Evolutionary conservation across 2,329 filamentous ascomycete species (phyloP).

Genomic region (Exophiala sp.): DNA sequence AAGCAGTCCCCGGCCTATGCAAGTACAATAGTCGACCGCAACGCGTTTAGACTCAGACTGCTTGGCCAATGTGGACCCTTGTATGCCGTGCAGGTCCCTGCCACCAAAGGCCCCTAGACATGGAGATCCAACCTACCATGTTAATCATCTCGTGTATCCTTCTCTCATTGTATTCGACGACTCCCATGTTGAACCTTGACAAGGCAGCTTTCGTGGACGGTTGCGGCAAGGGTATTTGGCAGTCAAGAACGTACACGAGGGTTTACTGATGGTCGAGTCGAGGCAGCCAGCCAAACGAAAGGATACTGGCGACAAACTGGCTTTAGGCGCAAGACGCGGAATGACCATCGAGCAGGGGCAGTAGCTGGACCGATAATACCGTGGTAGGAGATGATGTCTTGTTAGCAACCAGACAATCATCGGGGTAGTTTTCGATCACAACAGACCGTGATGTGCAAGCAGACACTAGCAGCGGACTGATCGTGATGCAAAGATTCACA

Average conservation of each 20-base stretch:
- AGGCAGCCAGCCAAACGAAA: no score
- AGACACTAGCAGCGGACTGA: not conserved
- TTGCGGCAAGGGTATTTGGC: no score
- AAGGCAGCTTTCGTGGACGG: no score
- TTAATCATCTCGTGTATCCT: conserved; percentile 50
- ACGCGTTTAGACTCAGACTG: not conserved
- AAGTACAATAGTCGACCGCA: not conserved
- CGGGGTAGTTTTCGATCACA: conserved; percentile 13
- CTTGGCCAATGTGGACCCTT: conserved; percentile 47
- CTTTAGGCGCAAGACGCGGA: no score
- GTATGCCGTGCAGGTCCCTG: conserved; percentile 60
- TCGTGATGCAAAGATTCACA: not conserved
- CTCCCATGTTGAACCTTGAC: conserved; percentile 49
- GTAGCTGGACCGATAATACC: no score
- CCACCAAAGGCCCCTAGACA: conserved; percentile 51
- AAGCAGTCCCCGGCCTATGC: not conserved
- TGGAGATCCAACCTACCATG: conserved; percentile 38
- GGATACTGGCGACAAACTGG: no score
- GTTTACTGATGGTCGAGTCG: no score
- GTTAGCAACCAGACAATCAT: conserved; percentile 17
- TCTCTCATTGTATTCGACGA: conserved; percentile 55
- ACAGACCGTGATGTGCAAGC: not conserved
- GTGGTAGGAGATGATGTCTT: no score
- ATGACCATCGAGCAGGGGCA: no score
- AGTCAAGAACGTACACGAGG: no score